phyloP scores from a whole-genome alignment of 2,329 filamentous ascomycete species.

The Penicillium brasilianum region DNA sequence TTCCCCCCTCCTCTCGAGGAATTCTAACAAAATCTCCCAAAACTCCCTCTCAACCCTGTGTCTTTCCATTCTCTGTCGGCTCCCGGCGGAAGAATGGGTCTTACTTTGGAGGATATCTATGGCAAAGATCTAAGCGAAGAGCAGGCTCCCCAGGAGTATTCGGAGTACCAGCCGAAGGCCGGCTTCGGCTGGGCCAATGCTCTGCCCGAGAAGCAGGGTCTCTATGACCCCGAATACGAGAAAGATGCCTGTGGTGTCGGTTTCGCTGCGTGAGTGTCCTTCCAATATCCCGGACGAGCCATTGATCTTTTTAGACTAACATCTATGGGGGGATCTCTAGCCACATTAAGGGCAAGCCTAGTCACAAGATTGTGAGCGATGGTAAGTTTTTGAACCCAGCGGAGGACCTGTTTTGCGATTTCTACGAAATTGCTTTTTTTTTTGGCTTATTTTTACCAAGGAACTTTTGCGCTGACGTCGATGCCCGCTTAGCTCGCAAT shows the following conservation, averaged over 20 bases:
- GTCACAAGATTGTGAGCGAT: constrained; percentile 99
- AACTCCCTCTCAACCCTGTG: constrained; percentile 21
- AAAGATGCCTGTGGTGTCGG: constrained; percentile 99
- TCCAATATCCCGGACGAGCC: not conserved
- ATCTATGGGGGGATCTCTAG: constrained; percentile 39
- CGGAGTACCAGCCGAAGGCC: constrained; percentile 60
- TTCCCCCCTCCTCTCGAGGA: constrained; percentile 15
- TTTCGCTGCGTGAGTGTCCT: constrained; percentile 81
- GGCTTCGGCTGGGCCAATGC: constrained; percentile 94
- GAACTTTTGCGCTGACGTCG: constrained; percentile 16
- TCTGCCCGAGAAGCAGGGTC: constrained; percentile 95
- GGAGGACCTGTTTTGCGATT: not conserved
- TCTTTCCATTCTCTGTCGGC: constrained; percentile 47
- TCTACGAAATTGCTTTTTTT: not conserved
- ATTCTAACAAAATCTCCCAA: constrained; percentile 14
- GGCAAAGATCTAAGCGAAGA: constrained; percentile 53
- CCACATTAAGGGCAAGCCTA: constrained; percentile 95
- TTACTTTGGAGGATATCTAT: constrained; percentile 54
- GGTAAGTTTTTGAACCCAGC: constrained; percentile 61
- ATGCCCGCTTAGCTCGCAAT: constrained; percentile 70
- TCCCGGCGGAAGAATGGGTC: constrained; percentile 57
- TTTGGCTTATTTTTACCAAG: not conserved
- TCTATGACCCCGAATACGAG: constrained; percentile 94
- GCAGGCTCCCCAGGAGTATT: constrained; percentile 52
- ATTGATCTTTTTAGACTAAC: constrained; percentile 16